Evolutionary conservation across 2,329 filamentous ascomycete genomes (phyloP).

Genomic region (Diaporthe vaccinii): DNA sequence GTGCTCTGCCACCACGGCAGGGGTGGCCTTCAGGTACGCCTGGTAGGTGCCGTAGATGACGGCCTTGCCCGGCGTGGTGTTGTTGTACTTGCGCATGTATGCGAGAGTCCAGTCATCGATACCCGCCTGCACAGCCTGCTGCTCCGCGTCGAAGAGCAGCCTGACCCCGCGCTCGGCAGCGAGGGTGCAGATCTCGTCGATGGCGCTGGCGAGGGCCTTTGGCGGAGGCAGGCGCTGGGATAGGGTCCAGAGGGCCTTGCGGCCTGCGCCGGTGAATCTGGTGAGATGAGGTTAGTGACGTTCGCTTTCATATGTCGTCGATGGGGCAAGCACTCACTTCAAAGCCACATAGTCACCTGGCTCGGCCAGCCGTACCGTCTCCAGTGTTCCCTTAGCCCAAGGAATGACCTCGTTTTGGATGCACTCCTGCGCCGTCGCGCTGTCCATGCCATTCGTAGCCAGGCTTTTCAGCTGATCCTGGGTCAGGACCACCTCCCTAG

Average conservation of each 20-base stretch:
- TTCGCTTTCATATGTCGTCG: neutral
- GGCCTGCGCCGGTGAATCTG: conserved; percentile 84
- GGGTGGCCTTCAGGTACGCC: conserved; percentile 77
- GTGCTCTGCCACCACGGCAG: conserved; percentile 69
- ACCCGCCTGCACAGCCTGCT: conserved; percentile 81
- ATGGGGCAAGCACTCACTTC: conserved; percentile 59
- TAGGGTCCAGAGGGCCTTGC: conserved; percentile 77
- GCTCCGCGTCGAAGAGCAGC: conserved; percentile 89
- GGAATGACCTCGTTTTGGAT: conserved; percentile 73
- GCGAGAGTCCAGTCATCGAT: conserved; percentile 85
- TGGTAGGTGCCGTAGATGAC: conserved; percentile 87
- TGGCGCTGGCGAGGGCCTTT: conserved; percentile 74
- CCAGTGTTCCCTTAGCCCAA: conserved; percentile 82
- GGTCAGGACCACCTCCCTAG: conserved; percentile 81
- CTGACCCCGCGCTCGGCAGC: conserved; percentile 78
- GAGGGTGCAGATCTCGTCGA: conserved; percentile 80
- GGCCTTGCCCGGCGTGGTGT: conserved; percentile 62
- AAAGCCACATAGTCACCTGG: conserved; percentile 76
- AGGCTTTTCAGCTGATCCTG: conserved; percentile 64
- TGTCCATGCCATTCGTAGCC: conserved; percentile 56
- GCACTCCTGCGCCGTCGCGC: conserved; percentile 61
- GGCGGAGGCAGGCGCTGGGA: conserved; percentile 73
- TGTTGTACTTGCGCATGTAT: conserved; percentile 85
- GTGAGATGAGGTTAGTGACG: neutral
- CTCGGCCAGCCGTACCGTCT: conserved; percentile 81